Percentiles rank a stretch among this genome's conserved stretches.
Conservation (phyloP, 352 stramenopile genomes). For the Globisporangium solare region DNA sequence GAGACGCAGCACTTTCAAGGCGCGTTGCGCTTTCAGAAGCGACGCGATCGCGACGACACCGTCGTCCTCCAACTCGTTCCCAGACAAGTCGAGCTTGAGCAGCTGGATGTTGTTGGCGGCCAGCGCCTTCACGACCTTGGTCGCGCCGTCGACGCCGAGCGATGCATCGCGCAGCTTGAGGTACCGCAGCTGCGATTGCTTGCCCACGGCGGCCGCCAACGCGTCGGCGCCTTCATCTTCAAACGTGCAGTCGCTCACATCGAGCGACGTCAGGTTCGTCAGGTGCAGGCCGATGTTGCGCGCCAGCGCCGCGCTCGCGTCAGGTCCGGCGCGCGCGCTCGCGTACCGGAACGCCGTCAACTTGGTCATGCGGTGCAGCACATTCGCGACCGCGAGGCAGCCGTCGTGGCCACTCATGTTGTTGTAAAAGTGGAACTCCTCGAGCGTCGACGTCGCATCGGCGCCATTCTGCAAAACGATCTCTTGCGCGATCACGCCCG, state of each 20-base stretch:
- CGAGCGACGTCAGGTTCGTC: slow-evolving; percentile 63
- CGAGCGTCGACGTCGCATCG: slow-evolving; percentile 34
- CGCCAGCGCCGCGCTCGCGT: slow-evolving; percentile 48
- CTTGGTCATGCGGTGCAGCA: slow-evolving; percentile 42
- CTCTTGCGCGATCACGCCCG: slow-evolving; percentile 55
- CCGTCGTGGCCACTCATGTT: slow-evolving; percentile 83
- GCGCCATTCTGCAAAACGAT: slow-evolving; percentile 64
- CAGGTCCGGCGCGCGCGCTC: slow-evolving; percentile 52
- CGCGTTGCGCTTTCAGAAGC: slow-evolving; percentile 48
- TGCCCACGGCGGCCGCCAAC: slow-evolving; percentile 64
- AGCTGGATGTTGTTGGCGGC: slow-evolving; percentile 58
- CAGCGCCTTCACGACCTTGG: slow-evolving; percentile 64
- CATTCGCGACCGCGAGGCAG: slow-evolving; percentile 46
- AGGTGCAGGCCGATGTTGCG: slow-evolving; percentile 42
- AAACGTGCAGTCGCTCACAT: slow-evolving; percentile 93
- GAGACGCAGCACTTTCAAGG: slow-evolving; percentile 56
- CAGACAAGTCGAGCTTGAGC: slow-evolving; percentile 83
- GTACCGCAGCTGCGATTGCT: slow-evolving; percentile 60
- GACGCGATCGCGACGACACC: slow-evolving; percentile 53
- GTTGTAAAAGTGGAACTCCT: slow-evolving; percentile 85
- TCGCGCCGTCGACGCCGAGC: slow-evolving; percentile 73
- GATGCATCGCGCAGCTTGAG: slow-evolving; percentile 90
- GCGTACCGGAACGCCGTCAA: slow-evolving; percentile 62
- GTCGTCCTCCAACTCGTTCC: slow-evolving; percentile 84
- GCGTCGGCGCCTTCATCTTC: slow-evolving; percentile 60